Conservation (phyloP, 2,329 filamentous ascomycete species). For the Diplodia sapinea region DNA sequence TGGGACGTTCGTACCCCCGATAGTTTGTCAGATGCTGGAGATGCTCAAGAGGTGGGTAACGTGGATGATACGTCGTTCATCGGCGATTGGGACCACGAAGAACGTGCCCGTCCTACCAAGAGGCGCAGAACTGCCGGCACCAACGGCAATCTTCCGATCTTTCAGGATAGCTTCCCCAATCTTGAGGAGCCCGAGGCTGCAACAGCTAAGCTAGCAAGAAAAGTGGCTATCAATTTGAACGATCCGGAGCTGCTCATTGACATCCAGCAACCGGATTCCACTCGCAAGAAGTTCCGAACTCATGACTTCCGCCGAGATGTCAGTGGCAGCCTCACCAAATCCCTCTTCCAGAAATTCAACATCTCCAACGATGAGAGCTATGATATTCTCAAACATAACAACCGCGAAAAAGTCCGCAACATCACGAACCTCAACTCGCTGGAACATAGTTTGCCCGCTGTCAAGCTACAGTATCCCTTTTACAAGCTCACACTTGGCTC, state of each 20-base stretch:
- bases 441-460: conserved; percentile 90
- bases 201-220: conserved; percentile 75
- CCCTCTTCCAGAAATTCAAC: conserved; percentile 84
- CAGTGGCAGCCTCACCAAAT: conserved; percentile 71
- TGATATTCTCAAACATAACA: conserved; percentile 93
- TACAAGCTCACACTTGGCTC: conserved; percentile 83
- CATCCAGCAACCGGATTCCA: conserved; percentile 69
- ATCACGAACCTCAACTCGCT: conserved; percentile 90
- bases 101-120: conserved; percentile 59
- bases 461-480: conserved; percentile 93
- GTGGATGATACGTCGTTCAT: conserved; percentile 33
- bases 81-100: conserved; percentile 44
- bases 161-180: conserved; percentile 62
- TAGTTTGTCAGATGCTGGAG: conserved; percentile 40
- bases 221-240: conserved; percentile 82
- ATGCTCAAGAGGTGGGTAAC: conserved; percentile 42
- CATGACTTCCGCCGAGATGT: conserved; percentile 69
- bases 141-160: conserved; percentile 42
- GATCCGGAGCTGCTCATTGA: conserved; percentile 88
- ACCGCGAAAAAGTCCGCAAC: conserved; percentile 85
- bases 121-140: conserved; percentile 64
- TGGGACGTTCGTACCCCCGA: conserved; percentile 68
- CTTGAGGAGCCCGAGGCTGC: conserved; percentile 81
- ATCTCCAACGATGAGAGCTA: conserved; percentile 96
- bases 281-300: conserved; percentile 63